Evolutionary conservation across 768 basidiomycete genomes (phyloP).

Genomic region (Tylopilus sp.): DNA sequence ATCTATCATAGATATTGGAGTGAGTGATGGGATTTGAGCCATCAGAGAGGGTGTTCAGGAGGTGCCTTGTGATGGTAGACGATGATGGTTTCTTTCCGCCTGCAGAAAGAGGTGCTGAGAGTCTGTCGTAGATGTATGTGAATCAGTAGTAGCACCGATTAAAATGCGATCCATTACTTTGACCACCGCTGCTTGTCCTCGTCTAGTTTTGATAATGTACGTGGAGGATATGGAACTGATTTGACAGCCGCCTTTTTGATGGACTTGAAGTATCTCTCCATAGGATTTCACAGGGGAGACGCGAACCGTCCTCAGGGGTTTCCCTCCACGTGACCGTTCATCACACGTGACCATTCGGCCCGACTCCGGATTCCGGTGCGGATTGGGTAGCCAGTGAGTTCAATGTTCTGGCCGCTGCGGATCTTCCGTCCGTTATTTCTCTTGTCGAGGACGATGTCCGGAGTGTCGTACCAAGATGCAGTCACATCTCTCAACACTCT

Average conservation of each 20-base stretch:
- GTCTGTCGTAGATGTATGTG: constrained; percentile 13
- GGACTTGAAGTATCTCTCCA: constrained; percentile 27
- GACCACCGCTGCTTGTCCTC: constrained; percentile 18
- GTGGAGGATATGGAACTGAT: constrained; percentile 7
- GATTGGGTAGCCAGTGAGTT: background rate
- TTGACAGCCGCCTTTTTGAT: constrained; percentile 18
- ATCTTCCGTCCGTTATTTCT: constrained; percentile 6
- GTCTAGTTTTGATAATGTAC: constrained; percentile 7
- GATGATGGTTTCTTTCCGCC: constrained; percentile 37
- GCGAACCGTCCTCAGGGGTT: constrained; percentile 8
- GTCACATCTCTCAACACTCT: constrained; percentile 71
- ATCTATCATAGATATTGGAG: constrained; percentile 56
- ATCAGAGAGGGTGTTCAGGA: constrained; percentile 55
- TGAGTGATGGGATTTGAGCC: constrained; percentile 62
- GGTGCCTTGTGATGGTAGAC: constrained; percentile 50
- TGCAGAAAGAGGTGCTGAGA: constrained; percentile 30
- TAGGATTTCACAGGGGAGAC: background rate
- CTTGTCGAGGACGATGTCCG: constrained; percentile 46
- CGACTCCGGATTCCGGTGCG: background rate
- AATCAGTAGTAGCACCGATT: constrained; percentile 1
- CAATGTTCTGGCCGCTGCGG: constrained; percentile 7
- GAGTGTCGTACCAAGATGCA: constrained; percentile 63
- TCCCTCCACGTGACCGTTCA: constrained; percentile 9
- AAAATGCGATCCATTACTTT: constrained; percentile 5
- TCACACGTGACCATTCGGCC: background rate